A percentile compares a stretch with the other conserved stretches of the same genome.
Conservation (phyloP, 208 protist species). For the Polymyxa betae region DNA sequence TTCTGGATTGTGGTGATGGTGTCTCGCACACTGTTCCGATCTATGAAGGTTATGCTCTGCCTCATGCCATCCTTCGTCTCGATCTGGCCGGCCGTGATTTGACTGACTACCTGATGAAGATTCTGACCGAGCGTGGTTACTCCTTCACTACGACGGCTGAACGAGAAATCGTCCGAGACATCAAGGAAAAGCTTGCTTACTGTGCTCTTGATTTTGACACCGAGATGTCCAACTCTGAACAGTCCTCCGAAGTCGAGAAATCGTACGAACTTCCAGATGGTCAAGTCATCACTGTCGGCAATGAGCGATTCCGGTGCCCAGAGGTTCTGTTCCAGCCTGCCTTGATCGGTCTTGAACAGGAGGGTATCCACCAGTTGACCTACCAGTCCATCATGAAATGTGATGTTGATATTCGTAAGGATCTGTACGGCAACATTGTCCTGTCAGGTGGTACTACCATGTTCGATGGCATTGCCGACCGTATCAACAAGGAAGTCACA, state of each 20-base stretch:
- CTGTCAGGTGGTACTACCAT: constrained; percentile 72
- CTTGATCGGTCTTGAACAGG: constrained; percentile 68
- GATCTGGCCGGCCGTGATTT: constrained; percentile 81
- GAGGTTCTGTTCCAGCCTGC: constrained; percentile 86
- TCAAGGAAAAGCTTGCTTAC: constrained; percentile 81
- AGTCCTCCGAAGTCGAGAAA: constrained; percentile 68
- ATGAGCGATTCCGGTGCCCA: constrained; percentile 75
- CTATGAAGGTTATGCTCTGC: constrained; percentile 84
- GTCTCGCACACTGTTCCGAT: constrained; percentile 95
- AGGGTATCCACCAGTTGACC: constrained; percentile 72
- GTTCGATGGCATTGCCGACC: constrained; percentile 89
- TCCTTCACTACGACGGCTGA: constrained; percentile 76
- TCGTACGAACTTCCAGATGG: constrained; percentile 81
- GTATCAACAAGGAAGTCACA: constrained; percentile 83
- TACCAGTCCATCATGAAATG: constrained; percentile 79
- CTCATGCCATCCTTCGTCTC: constrained; percentile 74
- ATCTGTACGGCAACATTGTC: constrained; percentile 74
- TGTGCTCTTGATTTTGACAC: constrained; percentile 76
- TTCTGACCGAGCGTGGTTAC: constrained; percentile 73
- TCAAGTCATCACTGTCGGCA: constrained; percentile 70
- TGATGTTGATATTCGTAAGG: constrained; percentile 76
- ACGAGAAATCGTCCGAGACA: constrained; percentile 79
- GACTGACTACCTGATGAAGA: constrained; percentile 76
- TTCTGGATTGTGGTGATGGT: constrained; percentile 93
- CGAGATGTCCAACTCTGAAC: constrained; percentile 70